These are phyloP conservation scores for Vicia faba DNA, from an alignment of 306 rosid species.

Conservation along the genomic window DNA sequence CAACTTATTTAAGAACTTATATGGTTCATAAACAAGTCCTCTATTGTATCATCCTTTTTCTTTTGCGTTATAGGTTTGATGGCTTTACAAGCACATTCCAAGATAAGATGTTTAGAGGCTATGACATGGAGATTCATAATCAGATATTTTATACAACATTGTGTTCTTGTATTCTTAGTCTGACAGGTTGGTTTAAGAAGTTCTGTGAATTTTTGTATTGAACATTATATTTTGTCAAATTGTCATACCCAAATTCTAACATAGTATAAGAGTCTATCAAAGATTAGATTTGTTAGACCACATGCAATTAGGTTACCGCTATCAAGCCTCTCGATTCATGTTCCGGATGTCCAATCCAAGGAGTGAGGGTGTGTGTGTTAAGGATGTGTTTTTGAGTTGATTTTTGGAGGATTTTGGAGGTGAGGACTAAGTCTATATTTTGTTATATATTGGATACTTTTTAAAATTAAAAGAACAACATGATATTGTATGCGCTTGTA, in stretches of 20 bases:
- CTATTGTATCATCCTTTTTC: slow-evolving; percentile 22
- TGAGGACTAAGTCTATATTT: too few species aligned
- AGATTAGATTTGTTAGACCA: too few species aligned
- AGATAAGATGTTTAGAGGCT: slow-evolving; percentile 93
- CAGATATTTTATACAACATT: slow-evolving; percentile 93
- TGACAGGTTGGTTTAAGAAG: slow-evolving; percentile 65
- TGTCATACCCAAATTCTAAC: neutral
- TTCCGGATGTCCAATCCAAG: too few species aligned
- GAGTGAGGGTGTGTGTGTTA: too few species aligned
- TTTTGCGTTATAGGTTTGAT: slow-evolving; percentile 53
- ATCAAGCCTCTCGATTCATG: too few species aligned
- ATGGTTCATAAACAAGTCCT: slow-evolving; percentile 17
- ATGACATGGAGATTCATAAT: slow-evolving; percentile 97
- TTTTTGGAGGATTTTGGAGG: too few species aligned
- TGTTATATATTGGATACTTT: too few species aligned
- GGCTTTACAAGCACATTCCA: slow-evolving; percentile 99
- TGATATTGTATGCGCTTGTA: too few species aligned
- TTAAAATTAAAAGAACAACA: too few species aligned
- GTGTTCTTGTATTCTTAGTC: slow-evolving; percentile 89
- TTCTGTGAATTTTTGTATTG: slow-evolving; percentile 27
- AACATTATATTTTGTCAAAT: slow-evolving; percentile 25
- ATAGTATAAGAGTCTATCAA: too few species aligned
- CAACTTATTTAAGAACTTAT: slow-evolving; percentile 1
- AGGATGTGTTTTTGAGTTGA: too few species aligned
- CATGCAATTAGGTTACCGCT: too few species aligned